Evolutionary conservation across 164 flowering plant genomes (phyloP).

Genomic region (Amborella trichopoda): DNA sequence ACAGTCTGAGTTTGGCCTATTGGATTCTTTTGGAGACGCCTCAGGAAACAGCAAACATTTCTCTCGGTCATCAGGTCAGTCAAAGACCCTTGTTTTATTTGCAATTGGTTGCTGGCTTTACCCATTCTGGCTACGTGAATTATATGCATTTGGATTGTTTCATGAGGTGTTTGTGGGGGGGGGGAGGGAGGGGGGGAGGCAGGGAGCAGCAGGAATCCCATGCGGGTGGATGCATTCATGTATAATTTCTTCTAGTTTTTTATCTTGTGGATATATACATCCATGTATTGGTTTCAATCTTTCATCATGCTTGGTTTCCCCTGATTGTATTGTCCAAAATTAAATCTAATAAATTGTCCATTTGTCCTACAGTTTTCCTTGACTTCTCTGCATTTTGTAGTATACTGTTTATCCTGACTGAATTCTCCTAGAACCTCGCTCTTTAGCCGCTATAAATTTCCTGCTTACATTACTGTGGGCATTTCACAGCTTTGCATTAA

Average conservation of each 20-base stretch:
- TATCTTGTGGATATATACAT: not conserved
- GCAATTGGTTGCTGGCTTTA: not conserved
- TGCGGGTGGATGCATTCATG: not conserved
- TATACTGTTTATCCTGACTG: not conserved
- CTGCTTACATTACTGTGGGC: not conserved
- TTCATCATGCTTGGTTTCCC: no score
- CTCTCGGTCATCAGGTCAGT: conserved; percentile 6
- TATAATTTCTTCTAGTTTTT: not conserved
- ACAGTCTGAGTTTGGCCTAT: conserved; percentile 62
- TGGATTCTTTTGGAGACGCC: conserved; percentile 34
- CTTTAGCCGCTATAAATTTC: not conserved
- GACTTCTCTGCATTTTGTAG: not conserved
- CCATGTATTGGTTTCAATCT: no score
- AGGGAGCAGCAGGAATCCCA: no score
- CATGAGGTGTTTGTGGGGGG: not conserved
- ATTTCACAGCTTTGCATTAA: not conserved
- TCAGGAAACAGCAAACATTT: conserved; percentile 35
- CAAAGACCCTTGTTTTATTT: not conserved
- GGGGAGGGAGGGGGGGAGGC: no score
- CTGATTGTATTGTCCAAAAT: not conserved
- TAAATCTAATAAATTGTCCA: not conserved
- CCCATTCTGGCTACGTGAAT: not conserved
- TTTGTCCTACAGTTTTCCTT: not conserved
- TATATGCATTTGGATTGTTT: not conserved
- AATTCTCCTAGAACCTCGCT: not conserved